Conservation (phyloP, 345 rosid species). For the Trapa bicornis region DNA sequence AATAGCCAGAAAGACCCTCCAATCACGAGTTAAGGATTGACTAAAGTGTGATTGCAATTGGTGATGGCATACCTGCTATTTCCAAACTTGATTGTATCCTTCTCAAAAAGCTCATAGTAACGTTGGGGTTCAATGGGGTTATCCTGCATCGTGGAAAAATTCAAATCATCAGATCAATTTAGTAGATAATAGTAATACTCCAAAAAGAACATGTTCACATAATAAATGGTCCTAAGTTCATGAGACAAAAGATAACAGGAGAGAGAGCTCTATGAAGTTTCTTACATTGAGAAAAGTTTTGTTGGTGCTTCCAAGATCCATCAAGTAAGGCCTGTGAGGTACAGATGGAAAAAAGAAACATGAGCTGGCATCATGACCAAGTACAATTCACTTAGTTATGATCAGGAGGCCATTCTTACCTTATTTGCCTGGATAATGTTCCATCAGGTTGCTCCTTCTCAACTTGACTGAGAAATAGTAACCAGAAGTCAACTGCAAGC, state of each 20-base stretch:
- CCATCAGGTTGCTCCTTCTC: slow-evolving; percentile 77
- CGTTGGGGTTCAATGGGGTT: slow-evolving; percentile 76
- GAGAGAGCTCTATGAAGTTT: neutral
- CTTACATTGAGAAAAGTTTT: slow-evolving; percentile 84
- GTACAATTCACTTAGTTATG: neutral
- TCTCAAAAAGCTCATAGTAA: slow-evolving; percentile 86
- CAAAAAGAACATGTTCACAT: slow-evolving; percentile 2
- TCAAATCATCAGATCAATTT: slow-evolving; percentile 5
- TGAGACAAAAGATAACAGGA: slow-evolving; percentile 16
- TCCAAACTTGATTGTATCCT: slow-evolving; percentile 90
- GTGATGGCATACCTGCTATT: slow-evolving; percentile 62
- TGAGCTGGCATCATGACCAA: neutral
- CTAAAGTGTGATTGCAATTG: neutral
- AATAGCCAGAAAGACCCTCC: neutral
- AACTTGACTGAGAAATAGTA: slow-evolving; percentile 45
- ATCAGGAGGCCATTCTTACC: slow-evolving; percentile 21
- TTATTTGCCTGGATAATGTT: slow-evolving; percentile 43
- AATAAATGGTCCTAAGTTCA: slow-evolving; percentile 13
- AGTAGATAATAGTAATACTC: neutral
- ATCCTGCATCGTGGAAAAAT: slow-evolving; percentile 39
- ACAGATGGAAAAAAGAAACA: slow-evolving; percentile 6
- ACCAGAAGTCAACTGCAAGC: slow-evolving; percentile 4
- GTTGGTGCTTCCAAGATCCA: slow-evolving; percentile 98
- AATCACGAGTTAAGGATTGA: neutral
- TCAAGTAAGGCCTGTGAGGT: slow-evolving; percentile 64